phyloP scores from a whole-genome alignment of 1,284 basidiomycete genomes.

The Neotropicomus parvogracilis region DNA sequence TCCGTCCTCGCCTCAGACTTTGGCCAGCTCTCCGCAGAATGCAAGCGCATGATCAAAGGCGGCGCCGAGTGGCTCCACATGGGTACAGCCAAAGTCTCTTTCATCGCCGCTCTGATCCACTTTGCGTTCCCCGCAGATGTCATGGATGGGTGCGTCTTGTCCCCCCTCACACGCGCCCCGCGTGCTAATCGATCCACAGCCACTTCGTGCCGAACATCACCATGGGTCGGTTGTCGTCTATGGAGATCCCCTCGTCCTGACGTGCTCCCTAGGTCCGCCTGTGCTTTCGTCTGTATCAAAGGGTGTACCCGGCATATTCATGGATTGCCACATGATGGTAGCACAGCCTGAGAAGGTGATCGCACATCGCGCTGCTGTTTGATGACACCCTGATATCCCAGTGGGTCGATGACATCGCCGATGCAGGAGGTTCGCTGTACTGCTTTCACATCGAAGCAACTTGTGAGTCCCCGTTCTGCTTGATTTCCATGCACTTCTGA shows the following conservation, averaged over 20 bases:
- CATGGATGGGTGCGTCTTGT: conserved; percentile 82
- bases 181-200: conserved; percentile 40
- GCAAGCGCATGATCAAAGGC: conserved; percentile 86
- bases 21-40: conserved; percentile 87
- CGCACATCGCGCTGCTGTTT: not conserved
- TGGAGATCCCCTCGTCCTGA: conserved; percentile 8
- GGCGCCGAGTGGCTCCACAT: conserved; percentile 97
- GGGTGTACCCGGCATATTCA: conserved; percentile 91
- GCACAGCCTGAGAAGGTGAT: conserved; percentile 83
- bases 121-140: conserved; percentile 57
- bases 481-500: conserved; percentile 7
- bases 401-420: conserved; percentile 96
- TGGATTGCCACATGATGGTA: conserved; percentile 99
- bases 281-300: conserved; percentile 87
- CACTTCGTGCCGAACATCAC: conserved; percentile 99
- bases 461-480: conserved; percentile 47
- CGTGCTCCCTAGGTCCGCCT: conserved; percentile 67
- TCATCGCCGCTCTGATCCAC: conserved; percentile 6
- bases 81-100: conserved; percentile 50
- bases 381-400: conserved; percentile 33
- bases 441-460: conserved; percentile 99
- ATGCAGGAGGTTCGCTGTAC: conserved; percentile 92
- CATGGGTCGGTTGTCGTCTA: conserved; percentile 60
- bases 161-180: not conserved
- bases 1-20: conserved; percentile 95